Evolutionary conservation across 2,329 filamentous ascomycete genomes (phyloP), one percentile per base, ranked within the genome.

Genomic region (Xylariales sp.): DNA sequence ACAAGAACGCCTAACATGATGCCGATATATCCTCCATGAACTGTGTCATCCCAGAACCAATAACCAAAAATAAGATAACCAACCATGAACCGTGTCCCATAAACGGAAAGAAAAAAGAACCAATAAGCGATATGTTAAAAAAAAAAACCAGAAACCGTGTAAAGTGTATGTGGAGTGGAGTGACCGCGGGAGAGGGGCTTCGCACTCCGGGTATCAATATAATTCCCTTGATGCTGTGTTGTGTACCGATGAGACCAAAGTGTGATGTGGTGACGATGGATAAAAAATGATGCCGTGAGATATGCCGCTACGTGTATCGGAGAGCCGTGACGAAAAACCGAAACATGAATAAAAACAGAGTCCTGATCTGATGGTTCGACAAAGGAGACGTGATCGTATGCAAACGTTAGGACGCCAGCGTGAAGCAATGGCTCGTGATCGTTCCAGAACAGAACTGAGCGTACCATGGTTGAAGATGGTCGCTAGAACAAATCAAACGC

Each of bases 131-230:
- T 39, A 27, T 38, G 40, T 21, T 41, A 45, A 49, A 43, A 41
- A 27, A 24, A 43, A 42, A 44, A 41, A 45, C 35, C 27, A 23
- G n/a, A n/a, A n/a, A n/a, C n/a, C n/a, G n/a, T n/a, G n/a, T 30
- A 27, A 40, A 44, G 40, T 44, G 41, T 45, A 36, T 45, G 50
- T 57, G 52, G 54, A 57, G 55, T 58, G 48, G 50, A 52, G 47
- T 47, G 47, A 52, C 46, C 47, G 45, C 44, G 43, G 37, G 25
- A 40, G 37, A 37, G 46, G 48, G 45, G 44, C 43, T 46, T 40
- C 46, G 46, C 51, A 51, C 56, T 59, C 56, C 56, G 56, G 56
- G 56, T 59, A 59, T 59, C 56, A 58, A 47, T 52, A 45, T 44
- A 46, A 17, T 48, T 45, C 45, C 49, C 47, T 44, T 48, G 45